Evolutionary conservation across 352 stramenopile species (phyloP).

Genomic region (Phytophthora sansomeana): DNA sequence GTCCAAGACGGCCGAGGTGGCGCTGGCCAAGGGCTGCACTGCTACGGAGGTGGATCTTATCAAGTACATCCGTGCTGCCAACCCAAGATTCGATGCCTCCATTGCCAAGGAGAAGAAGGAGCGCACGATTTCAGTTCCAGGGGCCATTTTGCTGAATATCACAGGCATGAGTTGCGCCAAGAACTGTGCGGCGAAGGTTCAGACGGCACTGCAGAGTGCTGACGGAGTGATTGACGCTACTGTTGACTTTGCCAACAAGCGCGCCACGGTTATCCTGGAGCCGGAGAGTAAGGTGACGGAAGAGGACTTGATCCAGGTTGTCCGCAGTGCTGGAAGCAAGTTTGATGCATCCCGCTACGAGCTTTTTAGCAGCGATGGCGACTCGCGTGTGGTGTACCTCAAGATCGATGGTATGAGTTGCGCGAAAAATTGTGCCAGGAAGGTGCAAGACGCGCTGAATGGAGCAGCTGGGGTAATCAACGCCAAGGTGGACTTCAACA

Average conservation of each 20-base stretch:
- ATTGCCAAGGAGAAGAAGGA: conserved; percentile 68
- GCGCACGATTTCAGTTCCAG: conserved; percentile 58
- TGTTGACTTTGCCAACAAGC: conserved; percentile 76
- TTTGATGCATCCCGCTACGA: conserved; percentile 72
- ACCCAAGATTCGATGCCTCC: conserved; percentile 77
- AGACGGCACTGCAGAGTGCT: conserved; percentile 54
- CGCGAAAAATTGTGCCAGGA: conserved; percentile 74
- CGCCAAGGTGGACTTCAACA: conserved; percentile 81
- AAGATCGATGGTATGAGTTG: conserved; percentile 85
- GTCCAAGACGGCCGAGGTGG: conserved; percentile 80
- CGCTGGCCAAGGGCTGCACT: conserved; percentile 79
- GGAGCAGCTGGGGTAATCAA: conserved; percentile 70
- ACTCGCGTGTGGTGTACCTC: conserved; percentile 80
- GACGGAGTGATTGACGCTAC: conserved; percentile 71
- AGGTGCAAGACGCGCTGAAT: conserved; percentile 77
- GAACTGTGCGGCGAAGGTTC: conserved; percentile 67
- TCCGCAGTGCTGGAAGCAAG: conserved; percentile 53
- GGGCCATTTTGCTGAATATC: conserved; percentile 76
- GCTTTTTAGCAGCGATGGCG: conserved; percentile 61
- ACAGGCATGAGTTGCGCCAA: conserved; percentile 82
- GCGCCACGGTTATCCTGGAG: conserved; percentile 75
- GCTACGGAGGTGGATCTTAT: conserved; percentile 90
- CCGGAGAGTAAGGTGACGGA: conserved; percentile 64
- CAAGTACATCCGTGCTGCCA: conserved; percentile 77
- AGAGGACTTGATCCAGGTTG: conserved; percentile 72